phyloP scores from a whole-genome alignment of 202 grass and related monocot genomes.

The Brachypodium distachyon region DNA sequence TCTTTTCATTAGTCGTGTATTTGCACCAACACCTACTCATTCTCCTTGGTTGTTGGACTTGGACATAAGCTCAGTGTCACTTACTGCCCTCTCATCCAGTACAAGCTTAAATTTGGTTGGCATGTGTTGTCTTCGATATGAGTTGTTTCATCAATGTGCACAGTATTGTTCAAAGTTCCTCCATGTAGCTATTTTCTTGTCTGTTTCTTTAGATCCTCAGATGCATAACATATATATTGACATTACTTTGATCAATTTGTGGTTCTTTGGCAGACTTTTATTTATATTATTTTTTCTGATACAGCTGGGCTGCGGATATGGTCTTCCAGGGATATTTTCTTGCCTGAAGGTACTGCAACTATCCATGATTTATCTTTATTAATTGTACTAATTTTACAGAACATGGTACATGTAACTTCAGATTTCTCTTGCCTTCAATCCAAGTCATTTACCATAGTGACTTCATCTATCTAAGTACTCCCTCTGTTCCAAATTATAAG shows the following conservation, averaged over 20 bases:
- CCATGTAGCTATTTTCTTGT: neutral
- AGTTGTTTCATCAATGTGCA: neutral
- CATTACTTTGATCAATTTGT: neutral
- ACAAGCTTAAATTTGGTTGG: neutral
- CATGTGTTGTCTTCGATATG: neutral
- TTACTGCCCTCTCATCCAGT: neutral
- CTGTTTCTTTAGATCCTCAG: neutral
- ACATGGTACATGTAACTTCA: neutral
- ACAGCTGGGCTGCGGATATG: slow-evolving; percentile 79
- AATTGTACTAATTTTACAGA: neutral
- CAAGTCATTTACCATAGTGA: neutral
- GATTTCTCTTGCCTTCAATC: neutral
- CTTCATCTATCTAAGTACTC: neutral
- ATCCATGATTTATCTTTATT: neutral
- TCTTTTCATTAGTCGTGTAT: neutral
- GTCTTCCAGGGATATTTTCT: slow-evolving; percentile 58
- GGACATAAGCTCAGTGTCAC: neutral
- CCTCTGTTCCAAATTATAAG: too few relatives aligned
- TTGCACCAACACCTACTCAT: neutral
- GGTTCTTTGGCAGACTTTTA: neutral
- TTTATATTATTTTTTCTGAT: neutral
- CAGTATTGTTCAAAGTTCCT: neutral
- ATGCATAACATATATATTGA: neutral
- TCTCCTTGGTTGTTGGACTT: neutral
- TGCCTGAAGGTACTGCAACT: slow-evolving; percentile 54